Base-by-base conservation (phyloP, 2,329 filamentous ascomycete genomes). In the Raffaelea ambrosiae region DNA sequence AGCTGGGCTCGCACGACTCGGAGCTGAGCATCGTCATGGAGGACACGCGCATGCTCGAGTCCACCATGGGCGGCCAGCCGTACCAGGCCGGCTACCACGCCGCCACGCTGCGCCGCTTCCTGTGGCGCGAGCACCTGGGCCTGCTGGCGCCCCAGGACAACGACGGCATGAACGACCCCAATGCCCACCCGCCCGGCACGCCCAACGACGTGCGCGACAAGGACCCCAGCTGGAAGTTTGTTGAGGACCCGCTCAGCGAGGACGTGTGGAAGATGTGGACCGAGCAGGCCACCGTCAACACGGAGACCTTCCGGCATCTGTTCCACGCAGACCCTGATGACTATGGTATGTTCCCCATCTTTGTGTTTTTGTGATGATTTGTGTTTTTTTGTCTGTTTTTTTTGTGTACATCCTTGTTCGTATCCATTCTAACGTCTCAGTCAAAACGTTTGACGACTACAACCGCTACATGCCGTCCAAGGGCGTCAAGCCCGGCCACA, bases 241-340 rank as follows among this genome's bases (percentile, higher is more conserved):
- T 90, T 1, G 78, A 79, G 38, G 87, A 91, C 58, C 85, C 86
- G 0, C 59, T 91, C 47, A 72, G 71, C 38, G 81, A 85, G 22
- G 72, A 81, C 4, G 66, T 91, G 42, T 84, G 79, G 74, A 65
- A 76, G 10, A 74, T 74, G 66, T 93, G 87, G 87, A 87, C 77
- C 1, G 58, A 66, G 26, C 75, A 76, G 54, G 86, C 87, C 1
- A 78, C 78, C 1, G 78, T 66, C 46, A 93, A 93, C 61, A 91
- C 86, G 0, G 70, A 79, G 44, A 67, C 88, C 8, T 93, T 88
- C 66, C 70, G 85, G n/a, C 81, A 88, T 52, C 60, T 93, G 20
- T 93, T 93, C 69, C 87, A 90, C 58, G 83, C 85, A 0, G 91
- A 97, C 61, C 91, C 93, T 0, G 91, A 97, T 63, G 81, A 96